Conservation (phyloP, 2,329 filamentous ascomycete genomes). For the Aspergillus sp. region DNA sequence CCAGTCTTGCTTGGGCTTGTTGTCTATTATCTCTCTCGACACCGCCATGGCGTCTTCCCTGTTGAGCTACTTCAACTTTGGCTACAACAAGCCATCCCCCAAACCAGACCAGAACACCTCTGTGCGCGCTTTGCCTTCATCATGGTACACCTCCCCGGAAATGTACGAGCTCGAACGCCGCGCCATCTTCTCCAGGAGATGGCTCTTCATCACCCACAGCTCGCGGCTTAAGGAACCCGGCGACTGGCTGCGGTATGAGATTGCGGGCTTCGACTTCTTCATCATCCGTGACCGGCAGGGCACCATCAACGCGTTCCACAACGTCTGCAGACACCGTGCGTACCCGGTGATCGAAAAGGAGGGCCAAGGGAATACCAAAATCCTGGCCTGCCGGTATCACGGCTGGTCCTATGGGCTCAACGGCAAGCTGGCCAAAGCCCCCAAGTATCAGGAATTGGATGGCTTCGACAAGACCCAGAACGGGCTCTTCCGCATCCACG, state of each 20-base stretch:
- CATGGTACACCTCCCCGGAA: constrained; percentile 2
- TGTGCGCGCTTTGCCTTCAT: constrained; percentile 2
- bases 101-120: not conserved
- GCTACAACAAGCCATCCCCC: not conserved
- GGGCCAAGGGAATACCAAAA: constrained; percentile 1
- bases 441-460: constrained; percentile 1
- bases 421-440: constrained; percentile 1
- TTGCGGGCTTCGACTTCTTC: constrained; percentile 47
- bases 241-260: constrained; percentile 45
- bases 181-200: constrained; percentile 2
- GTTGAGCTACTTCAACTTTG: constrained; percentile 2
- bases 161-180: constrained; percentile 2
- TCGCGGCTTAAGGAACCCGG: constrained; percentile 30
- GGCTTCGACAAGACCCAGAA: constrained; percentile 32
- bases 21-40: not conserved
- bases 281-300: constrained; percentile 39
- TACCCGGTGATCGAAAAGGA: constrained; percentile 2
- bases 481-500: constrained; percentile 44
- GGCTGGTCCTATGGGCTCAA: constrained; percentile 3
- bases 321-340: constrained; percentile 31
- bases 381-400: constrained; percentile 2
- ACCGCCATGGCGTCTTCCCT: constrained; percentile 1
- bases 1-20: not conserved
- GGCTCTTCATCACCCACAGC: constrained; percentile 2
- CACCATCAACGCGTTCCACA: constrained; percentile 48